Conservation (phyloP, 1,284 basidiomycete species). For the Lentinus polychrous region DNA sequence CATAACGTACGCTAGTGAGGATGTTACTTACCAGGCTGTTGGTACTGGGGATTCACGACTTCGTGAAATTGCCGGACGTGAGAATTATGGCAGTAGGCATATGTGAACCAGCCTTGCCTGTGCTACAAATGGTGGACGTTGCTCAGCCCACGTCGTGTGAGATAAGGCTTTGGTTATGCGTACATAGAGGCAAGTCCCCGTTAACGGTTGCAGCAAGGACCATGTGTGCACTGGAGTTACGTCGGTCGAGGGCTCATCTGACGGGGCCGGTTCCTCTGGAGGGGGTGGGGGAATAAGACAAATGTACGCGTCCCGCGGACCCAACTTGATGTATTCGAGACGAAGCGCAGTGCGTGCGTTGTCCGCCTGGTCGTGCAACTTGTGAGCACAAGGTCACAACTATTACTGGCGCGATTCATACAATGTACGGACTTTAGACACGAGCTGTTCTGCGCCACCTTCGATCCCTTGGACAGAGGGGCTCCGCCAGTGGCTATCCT, state of each 20-base stretch:
- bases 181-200: slow-evolving; percentile 77
- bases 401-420: slow-evolving; percentile 1
- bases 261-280: slow-evolving; percentile 33
- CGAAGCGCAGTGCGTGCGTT: slow-evolving; percentile 21
- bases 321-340: slow-evolving; percentile 68
- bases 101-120: slow-evolving; percentile 91
- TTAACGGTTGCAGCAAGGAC: slow-evolving; percentile 70
- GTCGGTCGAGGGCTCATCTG: slow-evolving; percentile 46
- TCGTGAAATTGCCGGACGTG: slow-evolving; percentile 89
- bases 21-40: slow-evolving; percentile 50
- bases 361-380: slow-evolving; percentile 19
- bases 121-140: slow-evolving; percentile 39
- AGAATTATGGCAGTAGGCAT: slow-evolving; percentile 89
- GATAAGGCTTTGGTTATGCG: slow-evolving; percentile 25
- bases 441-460: slow-evolving; percentile 30
- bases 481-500: slow-evolving; percentile 30
- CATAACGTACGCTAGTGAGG: slow-evolving; percentile 10
- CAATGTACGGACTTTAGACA: slow-evolving; percentile 19
- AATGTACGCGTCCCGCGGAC: slow-evolving; percentile 57
- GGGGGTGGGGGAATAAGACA: slow-evolving; percentile 68
- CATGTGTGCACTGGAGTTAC: slow-evolving; percentile 66
- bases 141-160: neutral
- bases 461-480: slow-evolving; percentile 49
- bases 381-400: slow-evolving; percentile 7
- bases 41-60: slow-evolving; percentile 46